These are phyloP conservation scores for Apiospora saccharicola DNA, from an alignment of 2,329 filamentous ascomycete species.

Conservation along the genomic window DNA sequence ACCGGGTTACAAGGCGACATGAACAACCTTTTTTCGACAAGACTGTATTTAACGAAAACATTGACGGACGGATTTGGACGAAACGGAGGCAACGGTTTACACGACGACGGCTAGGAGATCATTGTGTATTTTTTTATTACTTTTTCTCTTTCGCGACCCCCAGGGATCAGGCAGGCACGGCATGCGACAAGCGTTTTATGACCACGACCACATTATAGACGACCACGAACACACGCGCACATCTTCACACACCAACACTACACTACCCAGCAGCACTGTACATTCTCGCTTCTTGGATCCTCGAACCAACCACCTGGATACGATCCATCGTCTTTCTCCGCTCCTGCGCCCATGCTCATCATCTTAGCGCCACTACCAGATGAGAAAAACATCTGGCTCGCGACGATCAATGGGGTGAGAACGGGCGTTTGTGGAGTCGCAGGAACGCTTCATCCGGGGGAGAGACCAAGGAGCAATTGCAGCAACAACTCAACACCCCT, in stretches of 20 bases:
- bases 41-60: conserved; percentile 19
- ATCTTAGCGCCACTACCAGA: not conserved
- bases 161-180: conserved; percentile 7
- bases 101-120: not conserved
- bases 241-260: not conserved
- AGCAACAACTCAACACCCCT: conserved; percentile 6
- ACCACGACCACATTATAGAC: conserved; percentile 21
- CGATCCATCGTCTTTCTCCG: not conserved
- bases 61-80: conserved; percentile 12
- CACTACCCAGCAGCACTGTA: conserved; percentile 11
- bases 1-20: not conserved
- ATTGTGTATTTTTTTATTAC: conserved; percentile 11
- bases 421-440: not conserved
- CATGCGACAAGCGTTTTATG: conserved; percentile 20
- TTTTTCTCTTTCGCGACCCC: not conserved
- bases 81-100: conserved; percentile 13
- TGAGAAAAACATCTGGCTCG: conserved; percentile 4
- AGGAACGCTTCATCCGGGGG: not conserved
- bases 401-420: not conserved
- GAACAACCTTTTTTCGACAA: conserved; percentile 6
- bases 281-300: conserved; percentile 3
- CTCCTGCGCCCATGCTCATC: not conserved
- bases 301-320: not conserved
- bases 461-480: conserved; percentile 6
- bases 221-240: conserved; percentile 12